These are phyloP conservation scores for Dothideomycetidae sp. DNA, from an alignment of 2,329 filamentous ascomycete genomes.

Conservation along the genomic window DNA sequence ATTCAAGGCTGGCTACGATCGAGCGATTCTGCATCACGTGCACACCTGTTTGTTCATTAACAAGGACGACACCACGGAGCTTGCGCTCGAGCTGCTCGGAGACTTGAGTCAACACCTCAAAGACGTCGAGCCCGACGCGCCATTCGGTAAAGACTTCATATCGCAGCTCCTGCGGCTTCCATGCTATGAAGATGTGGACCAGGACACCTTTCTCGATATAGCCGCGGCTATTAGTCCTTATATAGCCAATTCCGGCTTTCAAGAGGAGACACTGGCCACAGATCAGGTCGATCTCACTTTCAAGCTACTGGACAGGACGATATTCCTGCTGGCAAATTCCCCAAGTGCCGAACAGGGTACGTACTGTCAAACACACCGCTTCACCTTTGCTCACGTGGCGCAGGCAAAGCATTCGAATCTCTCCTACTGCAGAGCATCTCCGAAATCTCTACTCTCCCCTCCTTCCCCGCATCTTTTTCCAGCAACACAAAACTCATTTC, in stretches of 20 bases:
- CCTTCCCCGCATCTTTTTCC: slow-evolving; percentile 4
- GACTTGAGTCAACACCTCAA: slow-evolving; percentile 1
- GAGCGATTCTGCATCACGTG: slow-evolving; percentile 8
- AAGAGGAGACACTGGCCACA: slow-evolving; percentile 4
- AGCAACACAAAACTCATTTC: neutral
- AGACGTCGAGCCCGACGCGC: neutral
- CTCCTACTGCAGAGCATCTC: slow-evolving; percentile 9
- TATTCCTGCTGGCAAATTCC: slow-evolving; percentile 8
- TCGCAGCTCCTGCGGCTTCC: slow-evolving; percentile 7
- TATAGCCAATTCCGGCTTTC: slow-evolving; percentile 9
- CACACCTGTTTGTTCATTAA: slow-evolving; percentile 10
- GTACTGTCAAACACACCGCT: neutral
- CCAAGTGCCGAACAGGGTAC: slow-evolving; percentile 5
- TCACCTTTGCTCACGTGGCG: neutral
- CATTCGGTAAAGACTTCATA: slow-evolving; percentile 6
- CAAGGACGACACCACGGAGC: slow-evolving; percentile 6
- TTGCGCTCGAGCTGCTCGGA: slow-evolving; percentile 7
- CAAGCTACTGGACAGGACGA: slow-evolving; percentile 9
- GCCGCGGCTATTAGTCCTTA: slow-evolving; percentile 8
- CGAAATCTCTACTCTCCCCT: slow-evolving; percentile 1
- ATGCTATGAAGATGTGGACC: slow-evolving; percentile 9
- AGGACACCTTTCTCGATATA: slow-evolving; percentile 11
- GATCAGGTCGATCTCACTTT: slow-evolving; percentile 8
- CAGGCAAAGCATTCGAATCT: slow-evolving; percentile 1
- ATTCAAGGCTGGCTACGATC: slow-evolving; percentile 3